Conservation (phyloP, 108 stramenopile species). For the Nitzschia sp. region DNA sequence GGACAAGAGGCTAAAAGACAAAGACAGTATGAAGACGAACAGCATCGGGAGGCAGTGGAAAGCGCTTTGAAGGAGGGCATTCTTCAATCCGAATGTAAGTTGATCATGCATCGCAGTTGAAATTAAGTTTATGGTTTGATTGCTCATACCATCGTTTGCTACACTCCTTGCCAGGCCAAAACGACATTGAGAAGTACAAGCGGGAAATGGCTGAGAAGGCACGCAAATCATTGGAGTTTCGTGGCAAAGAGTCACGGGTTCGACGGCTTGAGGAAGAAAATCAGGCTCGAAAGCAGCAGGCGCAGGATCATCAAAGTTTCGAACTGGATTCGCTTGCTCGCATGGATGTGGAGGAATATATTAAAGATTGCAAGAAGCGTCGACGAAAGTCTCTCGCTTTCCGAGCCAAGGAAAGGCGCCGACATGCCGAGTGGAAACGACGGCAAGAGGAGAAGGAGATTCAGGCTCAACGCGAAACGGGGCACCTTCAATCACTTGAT, state of each 20-base stretch:
- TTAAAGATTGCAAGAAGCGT: slow-evolving; percentile 70
- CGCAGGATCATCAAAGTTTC: slow-evolving; percentile 51
- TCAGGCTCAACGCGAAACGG: slow-evolving; percentile 38
- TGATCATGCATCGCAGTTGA: slow-evolving; percentile 3
- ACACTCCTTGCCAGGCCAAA: slow-evolving; percentile 50
- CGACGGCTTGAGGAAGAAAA: slow-evolving; percentile 61
- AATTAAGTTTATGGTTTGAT: slow-evolving; percentile 1
- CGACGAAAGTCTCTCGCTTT: slow-evolving; percentile 71
- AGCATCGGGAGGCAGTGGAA: slow-evolving; percentile 37
- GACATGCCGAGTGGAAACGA: slow-evolving; percentile 54
- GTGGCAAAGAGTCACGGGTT: slow-evolving; percentile 59
- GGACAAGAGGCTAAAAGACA: slow-evolving; percentile 56
- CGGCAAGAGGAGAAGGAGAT: slow-evolving; percentile 46
- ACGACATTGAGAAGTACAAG: slow-evolving; percentile 75
- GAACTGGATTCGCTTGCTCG: slow-evolving; percentile 68
- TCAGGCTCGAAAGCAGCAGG: slow-evolving; percentile 36
- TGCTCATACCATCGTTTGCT: not conserved
- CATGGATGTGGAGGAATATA: slow-evolving; percentile 76
- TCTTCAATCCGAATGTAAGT: slow-evolving; percentile 68
- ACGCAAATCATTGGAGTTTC: slow-evolving; percentile 66
- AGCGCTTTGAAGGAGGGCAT: slow-evolving; percentile 50
- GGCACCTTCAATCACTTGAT: slow-evolving; percentile 57
- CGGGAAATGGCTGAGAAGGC: slow-evolving; percentile 61
- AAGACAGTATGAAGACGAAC: slow-evolving; percentile 71
- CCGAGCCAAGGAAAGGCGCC: slow-evolving; percentile 78